Evolutionary conservation across 441 rosid genomes (phyloP), one percentile per base, ranked within the genome.

Genomic region (Populus hybrid): DNA sequence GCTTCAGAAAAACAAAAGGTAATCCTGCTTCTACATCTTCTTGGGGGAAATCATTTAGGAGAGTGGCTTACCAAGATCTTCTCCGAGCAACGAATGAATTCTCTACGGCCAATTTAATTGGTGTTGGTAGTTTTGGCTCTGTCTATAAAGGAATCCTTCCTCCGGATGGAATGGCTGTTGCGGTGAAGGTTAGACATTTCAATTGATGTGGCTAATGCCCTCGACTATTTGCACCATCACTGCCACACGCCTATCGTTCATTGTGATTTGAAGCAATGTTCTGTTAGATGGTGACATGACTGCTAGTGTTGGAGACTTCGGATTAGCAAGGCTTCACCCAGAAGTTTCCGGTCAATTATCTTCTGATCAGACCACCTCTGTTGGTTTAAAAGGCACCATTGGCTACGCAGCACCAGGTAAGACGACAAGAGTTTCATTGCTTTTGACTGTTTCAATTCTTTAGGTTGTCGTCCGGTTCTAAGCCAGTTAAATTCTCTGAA

Each of bases 131-230:
- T 28, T 28, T 28, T 28, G 30, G 30, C 30, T 28, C 30, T 28
- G 30, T 28, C 30, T 14, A 28, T 28, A 28, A 28, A 28, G 30
- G 30, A 28, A 28, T 28, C 30, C 30, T 28, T 28, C 30, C 3
- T 1, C 65, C 21, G 67, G 35, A 36, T 65, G 70, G 57, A 68
- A 30, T 34, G 2, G 6, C 2, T 24, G 50, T 86, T 65, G 85
- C 81, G 0, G 76, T 84, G 30, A 86, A 86, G 69, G 30, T 28
- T 28, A 28, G 30, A 28, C 30, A 28, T 28, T 28, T 28, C 30
- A 28, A 28, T 28, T 28, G 30, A 28, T 28, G 30, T 28, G 30
- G 30, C 30, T 28, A 28, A 28, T 28, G 30, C 30, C 3, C 30
- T 28, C 30, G 30, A 28, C 30, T 28, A 28, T 28, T 28, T 28